phyloP scores from a whole-genome alignment of 2,329 filamentous ascomycete genomes.

The Chrysoporthe austroafricana region DNA sequence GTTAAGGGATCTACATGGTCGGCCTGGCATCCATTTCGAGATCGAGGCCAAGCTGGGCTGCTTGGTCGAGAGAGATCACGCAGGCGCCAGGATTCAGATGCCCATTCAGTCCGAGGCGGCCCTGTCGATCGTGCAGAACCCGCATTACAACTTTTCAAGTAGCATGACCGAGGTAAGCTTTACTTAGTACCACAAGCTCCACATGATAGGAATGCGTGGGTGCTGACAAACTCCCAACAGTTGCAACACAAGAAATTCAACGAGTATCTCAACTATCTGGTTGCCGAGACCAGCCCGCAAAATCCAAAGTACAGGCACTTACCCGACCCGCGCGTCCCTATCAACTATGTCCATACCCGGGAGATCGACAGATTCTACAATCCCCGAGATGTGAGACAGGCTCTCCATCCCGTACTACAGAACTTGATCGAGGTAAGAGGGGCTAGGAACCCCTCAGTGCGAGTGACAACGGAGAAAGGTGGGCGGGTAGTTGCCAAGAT shows the following conservation, averaged over 20 bases:
- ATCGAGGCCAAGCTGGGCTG: slow-evolving; percentile 93
- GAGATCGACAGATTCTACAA: slow-evolving; percentile 87
- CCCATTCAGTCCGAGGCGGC: slow-evolving; percentile 58
- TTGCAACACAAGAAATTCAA: slow-evolving; percentile 83
- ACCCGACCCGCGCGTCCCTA: slow-evolving; percentile 56
- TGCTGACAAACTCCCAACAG: slow-evolving; percentile 47
- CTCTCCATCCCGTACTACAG: slow-evolving; percentile 67
- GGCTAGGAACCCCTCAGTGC: slow-evolving; percentile 59
- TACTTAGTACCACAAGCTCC: neutral
- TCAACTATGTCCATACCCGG: slow-evolving; percentile 80
- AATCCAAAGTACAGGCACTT: slow-evolving; percentile 49
- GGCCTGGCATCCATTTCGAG: slow-evolving; percentile 71
- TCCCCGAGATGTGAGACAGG: slow-evolving; percentile 58
- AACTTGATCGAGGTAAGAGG: slow-evolving; percentile 55
- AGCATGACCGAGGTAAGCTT: slow-evolving; percentile 82
- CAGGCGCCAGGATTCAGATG: slow-evolving; percentile 67
- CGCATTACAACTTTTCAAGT: slow-evolving; percentile 74
- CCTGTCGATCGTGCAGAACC: slow-evolving; percentile 67
- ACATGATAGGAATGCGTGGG: neutral
- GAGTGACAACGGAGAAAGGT: slow-evolving; percentile 77
- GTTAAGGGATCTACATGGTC: slow-evolving; percentile 63
- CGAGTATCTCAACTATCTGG: slow-evolving; percentile 75
- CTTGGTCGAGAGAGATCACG: slow-evolving; percentile 72
- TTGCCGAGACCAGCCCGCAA: slow-evolving; percentile 61
- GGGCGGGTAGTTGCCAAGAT: slow-evolving; percentile 77